Evolutionary conservation across 2,329 filamentous ascomycete species (phyloP), one percentile per base, ranked within the genome.

Genomic region (Talaromyces verruculosus): DNA sequence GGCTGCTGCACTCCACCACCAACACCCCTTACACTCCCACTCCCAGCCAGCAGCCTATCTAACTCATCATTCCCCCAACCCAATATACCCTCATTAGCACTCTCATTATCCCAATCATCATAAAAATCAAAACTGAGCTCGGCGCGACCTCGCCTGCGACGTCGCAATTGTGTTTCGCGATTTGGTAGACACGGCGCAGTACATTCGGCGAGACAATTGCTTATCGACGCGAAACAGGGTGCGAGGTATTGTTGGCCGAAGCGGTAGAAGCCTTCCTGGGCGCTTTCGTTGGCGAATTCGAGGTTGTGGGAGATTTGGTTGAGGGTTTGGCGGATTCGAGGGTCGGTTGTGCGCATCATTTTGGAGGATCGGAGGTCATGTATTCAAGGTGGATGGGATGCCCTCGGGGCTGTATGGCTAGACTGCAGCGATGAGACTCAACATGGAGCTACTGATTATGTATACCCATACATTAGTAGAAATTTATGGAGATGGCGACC

Each of bases 101-200:
- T 85, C 64, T 87, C 84, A 55, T 85, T 84, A 68, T 97, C 92
- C 94, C 94, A 98, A 78, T 97, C 94, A 78, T 97, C 94, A 81
- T 98, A 98, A 77, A 98, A 98, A 77, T 97, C 94, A 76, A 98
- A 98, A 73, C 87, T 93, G 72, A 91, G 87, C 78, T 97, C 93
- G 33, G 93, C 91, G 61, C 83, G 79, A 19, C 79, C 79, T 41
- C 90, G 86, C 72, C 92, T 88, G 68, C 89, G 83, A 65, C 91
- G 87, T 63, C 66, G 88, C 59, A 88, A 82, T 66, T 91, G 88
- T 74, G 94, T 91, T 71, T 93, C 90, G 64, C 87, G 87, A 73
- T 87, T 88, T 63, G 91, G 90, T 41, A 81, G 75, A 69, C 92
- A 87, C 13, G 87, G 83, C 53, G 89, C 88, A 71, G 92, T 93